phyloP scores from a whole-genome alignment of 352 stramenopile species.

The Globisporangium splendens region DNA sequence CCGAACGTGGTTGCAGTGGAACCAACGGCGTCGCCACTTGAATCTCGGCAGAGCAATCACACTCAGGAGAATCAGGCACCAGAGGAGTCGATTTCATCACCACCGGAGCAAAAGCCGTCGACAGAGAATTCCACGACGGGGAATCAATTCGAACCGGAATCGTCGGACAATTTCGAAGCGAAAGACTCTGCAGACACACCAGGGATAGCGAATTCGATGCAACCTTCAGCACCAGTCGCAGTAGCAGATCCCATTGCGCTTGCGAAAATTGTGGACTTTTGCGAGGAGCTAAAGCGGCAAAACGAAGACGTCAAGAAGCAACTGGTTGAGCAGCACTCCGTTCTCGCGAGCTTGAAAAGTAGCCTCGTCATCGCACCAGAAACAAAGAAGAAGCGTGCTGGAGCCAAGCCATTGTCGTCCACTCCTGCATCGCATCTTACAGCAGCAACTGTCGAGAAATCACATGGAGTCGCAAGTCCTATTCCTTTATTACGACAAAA shows the following conservation, averaged over 20 bases:
- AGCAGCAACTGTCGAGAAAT: not conserved
- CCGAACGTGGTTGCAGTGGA: not conserved
- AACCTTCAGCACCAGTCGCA: not conserved
- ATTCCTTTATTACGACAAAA: not conserved
- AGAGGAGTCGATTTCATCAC: no score
- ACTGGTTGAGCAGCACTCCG: conserved; percentile 36
- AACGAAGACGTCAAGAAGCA: conserved; percentile 59
- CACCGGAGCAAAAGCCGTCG: conserved; percentile 1
- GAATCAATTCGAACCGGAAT: no score
- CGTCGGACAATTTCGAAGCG: no score
- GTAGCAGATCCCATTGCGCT: conserved; percentile 24
- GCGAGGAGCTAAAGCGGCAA: conserved; percentile 50
- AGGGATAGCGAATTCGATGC: not conserved
- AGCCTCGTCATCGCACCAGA: not conserved
- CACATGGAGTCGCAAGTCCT: no score
- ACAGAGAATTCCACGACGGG: not conserved
- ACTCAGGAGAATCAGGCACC: no score
- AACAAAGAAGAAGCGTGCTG: not conserved
- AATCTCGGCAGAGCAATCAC: no score
- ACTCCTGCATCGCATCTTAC: not conserved
- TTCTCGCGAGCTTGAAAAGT: conserved; percentile 28
- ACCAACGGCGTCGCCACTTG: not conserved
- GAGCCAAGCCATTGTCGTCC: conserved; percentile 3
- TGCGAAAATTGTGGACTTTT: conserved; percentile 50
- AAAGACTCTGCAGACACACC: no score